Base-by-base conservation (phyloP, 257 asterid genomes). In the Coffea canephora region DNA sequence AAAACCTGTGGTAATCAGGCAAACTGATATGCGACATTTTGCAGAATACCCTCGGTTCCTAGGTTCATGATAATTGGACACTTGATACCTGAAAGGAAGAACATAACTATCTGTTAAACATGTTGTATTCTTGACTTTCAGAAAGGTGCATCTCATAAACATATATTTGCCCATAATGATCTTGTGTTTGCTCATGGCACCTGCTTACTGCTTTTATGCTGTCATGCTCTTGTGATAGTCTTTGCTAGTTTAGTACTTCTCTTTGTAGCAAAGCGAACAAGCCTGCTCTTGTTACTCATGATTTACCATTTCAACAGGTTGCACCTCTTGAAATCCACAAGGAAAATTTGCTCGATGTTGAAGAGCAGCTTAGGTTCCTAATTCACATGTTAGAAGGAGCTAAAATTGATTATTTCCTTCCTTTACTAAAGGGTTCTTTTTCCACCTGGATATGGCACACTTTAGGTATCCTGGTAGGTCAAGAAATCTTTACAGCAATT, bases 311-410 rank as follows among this genome's bases (percentile, higher is more conserved):
- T 72, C 77, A 78, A 77, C 91, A 95, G 99, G 97, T 96, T 75
- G 98, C 99, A 31, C 99, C 99, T 76, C 94, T 94, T 78, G 97
- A 92, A 86, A 94, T 90, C 84, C 98, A 92, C 83, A 72, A 82
- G 82, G 98, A 94, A 81, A 91, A 87, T 77, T 79, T 94, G 81
- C 86, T 82, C 70, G 97, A 92, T 79, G 96, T 94, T 74, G 97
- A 94, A 87, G 97, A 96, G 85, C 99, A 94, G 84, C 96, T 96
- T 77, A 89, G 85, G 83, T 94, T 91, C 85, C 91, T 96, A 9
- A 69, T 83, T 80, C 96, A 92, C 80, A 90, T 85, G 62, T 64
- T 92, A 43, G 86, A 91, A 88, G 98, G 99, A 82, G 87, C 87
- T 23, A 86, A 91, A 77, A 78, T 89, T 43, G 84, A 83, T 79